These are phyloP conservation scores for Penicillium lagena DNA, from an alignment of 495 filamentous ascomycete species.

Conservation along the genomic window DNA sequence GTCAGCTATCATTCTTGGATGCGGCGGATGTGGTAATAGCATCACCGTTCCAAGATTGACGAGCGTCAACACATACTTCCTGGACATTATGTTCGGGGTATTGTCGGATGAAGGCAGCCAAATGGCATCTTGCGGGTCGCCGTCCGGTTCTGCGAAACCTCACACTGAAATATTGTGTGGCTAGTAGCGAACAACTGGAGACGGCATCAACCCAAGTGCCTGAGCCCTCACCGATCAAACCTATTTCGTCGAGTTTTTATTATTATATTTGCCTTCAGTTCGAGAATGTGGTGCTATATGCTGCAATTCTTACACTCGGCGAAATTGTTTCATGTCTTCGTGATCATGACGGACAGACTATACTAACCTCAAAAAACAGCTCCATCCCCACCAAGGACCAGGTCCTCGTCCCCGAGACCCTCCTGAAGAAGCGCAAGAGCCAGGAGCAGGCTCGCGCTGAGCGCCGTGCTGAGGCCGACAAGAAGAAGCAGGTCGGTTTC, in stretches of 20 bases:
- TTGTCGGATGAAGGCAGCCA: conserved; percentile 66
- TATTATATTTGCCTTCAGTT: conserved; percentile 42
- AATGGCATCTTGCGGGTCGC: conserved; percentile 10
- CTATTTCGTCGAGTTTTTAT: conserved; percentile 67
- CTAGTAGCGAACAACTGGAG: conserved; percentile 11
- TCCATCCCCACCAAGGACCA: conserved; percentile 83
- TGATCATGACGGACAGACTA: conserved; percentile 61
- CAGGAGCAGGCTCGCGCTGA: conserved; percentile 97
- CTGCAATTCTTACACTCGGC: conserved; percentile 87
- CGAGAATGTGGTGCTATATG: conserved; percentile 83
- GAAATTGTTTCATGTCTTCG: conserved; percentile 54
- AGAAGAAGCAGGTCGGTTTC: conserved; percentile 82
- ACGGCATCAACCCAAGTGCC: conserved; percentile 2
- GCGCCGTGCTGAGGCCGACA: conserved; percentile 66
- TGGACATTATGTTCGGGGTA: conserved; percentile 61
- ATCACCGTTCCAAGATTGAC: conserved; percentile 17
- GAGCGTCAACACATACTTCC: conserved; percentile 47
- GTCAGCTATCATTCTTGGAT: conserved; percentile 31
- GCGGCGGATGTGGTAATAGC: conserved; percentile 16
- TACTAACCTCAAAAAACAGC: conserved; percentile 61
- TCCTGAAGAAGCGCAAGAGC: conserved; percentile 99
- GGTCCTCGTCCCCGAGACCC: conserved; percentile 93
- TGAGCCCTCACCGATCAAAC: conserved; percentile 70
- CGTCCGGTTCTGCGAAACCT: conserved; percentile 11
- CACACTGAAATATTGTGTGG: conserved; percentile 27